Evolutionary conservation across 2,329 filamentous ascomycete genomes (phyloP), one percentile per base, ranked within the genome.

Genomic region (Pyrenochaeta sp.): DNA sequence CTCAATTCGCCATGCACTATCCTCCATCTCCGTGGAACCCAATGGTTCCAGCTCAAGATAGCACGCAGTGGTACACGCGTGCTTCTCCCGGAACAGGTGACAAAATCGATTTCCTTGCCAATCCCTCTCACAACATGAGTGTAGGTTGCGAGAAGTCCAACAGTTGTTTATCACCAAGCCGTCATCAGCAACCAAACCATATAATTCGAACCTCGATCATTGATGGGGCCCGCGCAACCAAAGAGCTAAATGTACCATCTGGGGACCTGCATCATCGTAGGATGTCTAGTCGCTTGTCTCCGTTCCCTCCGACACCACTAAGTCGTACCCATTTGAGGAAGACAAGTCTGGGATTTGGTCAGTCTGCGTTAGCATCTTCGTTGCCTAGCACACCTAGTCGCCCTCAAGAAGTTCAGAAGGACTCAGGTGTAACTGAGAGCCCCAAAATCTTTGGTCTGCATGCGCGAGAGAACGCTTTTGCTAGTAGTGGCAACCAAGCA

Each of bases 371-470:
- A 17, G 33, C 39, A 29, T 43, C 43, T 1, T 17, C 45, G 2
- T 15, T 29, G 18, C 27, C 33, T n/a, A 11, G 6, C 20, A 23
- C 50, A 11, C 31, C n/a, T 7, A 4, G 33, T 35, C 33, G 5
- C 14, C 31, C 27, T 29, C 3, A 17, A 36, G 3, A 23, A 35
- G 7, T 10, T 12, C 15, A 39, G 31, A 39, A 10, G 35, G 36
- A 23, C 21, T 9, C 6, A 7, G 36, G 14, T 18, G 4, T 4
- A 14, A 2, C n/a, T 17, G 21, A 14, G 18, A 39, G 18, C 11
- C 36, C 36, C 14, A 23, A 21, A 12, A 42, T 31, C 9, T 48
- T 44, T 30, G 50, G 45, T 31, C 30, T 54, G n/a, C 30, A 44
- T 17, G 17, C 32, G 4, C 31, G 27, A 0, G 21, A 44, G 11